phyloP scores from a whole-genome alignment of 371 early-diverging fungal genomes.

The Mucor velutinosus region DNA sequence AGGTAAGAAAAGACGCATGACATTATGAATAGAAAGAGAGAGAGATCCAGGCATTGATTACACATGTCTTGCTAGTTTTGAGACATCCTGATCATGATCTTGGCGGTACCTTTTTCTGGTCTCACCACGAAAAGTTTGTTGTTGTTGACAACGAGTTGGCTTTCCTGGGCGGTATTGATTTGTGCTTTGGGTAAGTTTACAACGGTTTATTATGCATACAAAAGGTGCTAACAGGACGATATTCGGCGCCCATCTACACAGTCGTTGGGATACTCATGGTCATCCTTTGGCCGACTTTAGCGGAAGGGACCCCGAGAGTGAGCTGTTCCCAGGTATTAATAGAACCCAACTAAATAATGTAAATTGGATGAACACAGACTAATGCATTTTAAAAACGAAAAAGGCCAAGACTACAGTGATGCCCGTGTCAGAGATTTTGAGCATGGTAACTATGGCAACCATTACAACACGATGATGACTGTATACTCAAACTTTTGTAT shows the following conservation, averaged over 20 bases:
- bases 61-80: conserved; percentile 54
- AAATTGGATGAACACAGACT: not conserved
- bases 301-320: conserved; percentile 29
- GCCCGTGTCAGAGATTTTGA: conserved; percentile 90
- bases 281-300: conserved; percentile 79
- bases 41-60: not conserved
- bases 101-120: conserved; percentile 85
- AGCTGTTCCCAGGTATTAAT: conserved; percentile 44
- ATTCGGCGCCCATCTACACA: conserved; percentile 7
- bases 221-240: not conserved
- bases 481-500: not conserved
- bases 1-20: conserved; percentile 29
- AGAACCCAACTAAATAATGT: not conserved
- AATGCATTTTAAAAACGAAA: conserved; percentile 12
- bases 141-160: conserved; percentile 85
- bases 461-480: not conserved
- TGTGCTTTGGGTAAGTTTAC: conserved; percentile 77
- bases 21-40: not conserved
- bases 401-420: conserved; percentile 91
- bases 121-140: conserved; percentile 68
- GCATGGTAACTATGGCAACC: conserved; percentile 51
- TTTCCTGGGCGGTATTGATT: conserved; percentile 93
- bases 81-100: conserved; percentile 84
- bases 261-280: conserved; percentile 85
- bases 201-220: not conserved